Conservation (phyloP, 2,329 filamentous ascomycete species). For the Diplodia sapinea region DNA sequence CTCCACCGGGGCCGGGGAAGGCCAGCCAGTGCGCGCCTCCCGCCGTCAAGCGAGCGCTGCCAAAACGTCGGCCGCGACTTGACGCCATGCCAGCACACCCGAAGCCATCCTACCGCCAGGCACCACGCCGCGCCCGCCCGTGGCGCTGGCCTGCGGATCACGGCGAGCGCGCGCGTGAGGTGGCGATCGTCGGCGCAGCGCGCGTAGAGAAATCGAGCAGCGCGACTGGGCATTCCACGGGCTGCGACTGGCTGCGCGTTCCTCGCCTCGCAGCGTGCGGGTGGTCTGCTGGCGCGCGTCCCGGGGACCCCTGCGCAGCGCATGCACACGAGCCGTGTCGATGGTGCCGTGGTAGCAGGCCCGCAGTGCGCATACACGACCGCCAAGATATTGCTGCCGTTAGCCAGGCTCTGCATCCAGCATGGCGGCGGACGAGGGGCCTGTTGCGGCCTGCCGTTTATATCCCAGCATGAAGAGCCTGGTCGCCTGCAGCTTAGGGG, state of each 20-base stretch:
- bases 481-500: background rate
- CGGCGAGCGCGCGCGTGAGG: background rate
- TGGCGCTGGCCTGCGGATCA: background rate
- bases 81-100: background rate
- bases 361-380: constrained; percentile 24
- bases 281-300: background rate
- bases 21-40: background rate
- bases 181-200: background rate
- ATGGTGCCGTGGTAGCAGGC: constrained; percentile 26
- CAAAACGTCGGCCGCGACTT: background rate
- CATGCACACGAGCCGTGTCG: constrained; percentile 20
- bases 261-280: background rate
- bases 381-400: constrained; percentile 25
- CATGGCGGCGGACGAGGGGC: constrained; percentile 8
- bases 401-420: background rate
- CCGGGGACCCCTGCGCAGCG: constrained; percentile 3
- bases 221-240: background rate
- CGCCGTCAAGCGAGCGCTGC: constrained; percentile 8
- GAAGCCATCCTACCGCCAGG: background rate
- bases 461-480: constrained; percentile 13
- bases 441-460: constrained; percentile 9
- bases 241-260: background rate
- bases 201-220: background rate
- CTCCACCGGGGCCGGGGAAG: constrained; percentile 8
- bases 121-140: background rate